Base-by-base conservation (phyloP, 805 yeast genomes). In the Lipomyces yamadae region DNA sequence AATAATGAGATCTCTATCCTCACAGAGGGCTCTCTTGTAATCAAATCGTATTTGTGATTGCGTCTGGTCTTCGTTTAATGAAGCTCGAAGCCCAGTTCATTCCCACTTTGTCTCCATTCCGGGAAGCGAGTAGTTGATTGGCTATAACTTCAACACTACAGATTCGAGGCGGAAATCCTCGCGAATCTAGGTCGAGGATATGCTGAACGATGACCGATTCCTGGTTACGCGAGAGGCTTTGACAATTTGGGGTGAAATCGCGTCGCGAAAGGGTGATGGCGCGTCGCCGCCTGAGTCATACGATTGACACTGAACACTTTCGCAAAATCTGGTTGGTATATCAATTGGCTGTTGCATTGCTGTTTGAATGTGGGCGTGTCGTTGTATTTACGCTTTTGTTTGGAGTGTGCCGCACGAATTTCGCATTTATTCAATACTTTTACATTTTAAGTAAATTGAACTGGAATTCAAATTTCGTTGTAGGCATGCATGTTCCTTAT, bases 121-220 rank as follows among this genome's bases (percentile, higher is more conserved):
- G 60, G 3, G 33, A n/a, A 13, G 60, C 60, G 3, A 57, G 52
- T 15, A 57, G 30, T 29, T 33, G 45, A 39, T 39, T 54, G 58
- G 60, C 59, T 60, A 61, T 55, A 61, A 11, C 59, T 33, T 61
- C 60, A 32, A 3, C 60, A 57, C 18, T 37, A 57, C 10, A 29
- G 13, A 57, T 52, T 7, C 34, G 52, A 30, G 60, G 63, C 48
- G 59, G n/a, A 54, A 61, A 61, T 39, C 58, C 58, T 61, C 63
- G 55, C 37, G 35, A 33, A 57, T 61, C 37, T 55, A 54, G n/a
- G 35, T 54, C 63, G 29, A 61, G 34, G 4, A 54, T 42, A 24
- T 61, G 32, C 37, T 61, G 42, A 37, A 61, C 54, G 42, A 58
- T 52, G 33, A 52, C 3, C 24, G 13, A 18, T 18, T 52, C 55